Evolutionary conservation across 73 alveolate species (phyloP).

Genomic region (Paramecium octaurelia): DNA sequence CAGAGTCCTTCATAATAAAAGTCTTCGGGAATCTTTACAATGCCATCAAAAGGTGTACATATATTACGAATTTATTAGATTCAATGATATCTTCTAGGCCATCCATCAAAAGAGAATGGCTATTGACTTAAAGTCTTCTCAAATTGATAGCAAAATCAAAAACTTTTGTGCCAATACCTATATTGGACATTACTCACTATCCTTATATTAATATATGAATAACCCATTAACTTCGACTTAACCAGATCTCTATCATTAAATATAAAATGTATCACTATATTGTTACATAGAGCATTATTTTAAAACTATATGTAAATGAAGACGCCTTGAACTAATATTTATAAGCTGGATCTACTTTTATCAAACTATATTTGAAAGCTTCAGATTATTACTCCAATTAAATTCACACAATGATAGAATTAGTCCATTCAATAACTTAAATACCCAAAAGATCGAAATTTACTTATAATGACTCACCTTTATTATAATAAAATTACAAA

Average conservation of each 20-base stretch:
- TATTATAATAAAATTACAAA: neutral
- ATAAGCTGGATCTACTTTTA: neutral
- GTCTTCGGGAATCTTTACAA: neutral
- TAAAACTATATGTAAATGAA: constrained; percentile 3
- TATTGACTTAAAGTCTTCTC: neutral
- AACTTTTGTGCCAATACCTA: neutral
- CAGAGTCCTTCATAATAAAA: neutral
- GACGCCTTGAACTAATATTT: neutral
- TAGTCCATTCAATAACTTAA: neutral
- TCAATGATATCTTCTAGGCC: neutral
- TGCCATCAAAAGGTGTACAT: neutral
- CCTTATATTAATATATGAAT: neutral
- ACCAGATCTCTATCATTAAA: neutral
- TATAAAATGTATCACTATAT: neutral
- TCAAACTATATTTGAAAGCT: neutral
- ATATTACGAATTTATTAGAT: neutral
- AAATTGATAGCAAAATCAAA: neutral
- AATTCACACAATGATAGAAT: neutral
- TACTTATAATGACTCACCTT: neutral
- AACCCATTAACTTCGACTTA: neutral
- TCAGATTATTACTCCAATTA: neutral
- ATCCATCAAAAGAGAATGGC: constrained; percentile 9
- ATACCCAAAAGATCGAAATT: neutral
- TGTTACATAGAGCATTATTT: neutral
- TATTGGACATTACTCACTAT: neutral